Conservation (phyloP, 257 asterid species). For the Capsicum baccatum region DNA sequence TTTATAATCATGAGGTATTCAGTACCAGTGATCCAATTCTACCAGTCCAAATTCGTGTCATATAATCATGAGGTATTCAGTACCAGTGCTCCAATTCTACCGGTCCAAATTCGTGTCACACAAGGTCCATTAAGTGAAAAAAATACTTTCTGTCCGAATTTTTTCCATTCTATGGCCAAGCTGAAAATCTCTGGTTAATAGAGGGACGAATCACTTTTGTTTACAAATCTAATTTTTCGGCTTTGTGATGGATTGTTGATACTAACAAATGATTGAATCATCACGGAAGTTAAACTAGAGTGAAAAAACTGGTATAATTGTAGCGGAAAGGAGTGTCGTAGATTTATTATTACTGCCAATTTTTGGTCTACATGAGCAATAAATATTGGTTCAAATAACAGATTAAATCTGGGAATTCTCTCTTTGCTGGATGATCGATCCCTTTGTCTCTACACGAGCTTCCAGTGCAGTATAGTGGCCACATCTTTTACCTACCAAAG, state of each 20-base stretch:
- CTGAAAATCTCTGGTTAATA: accelerated
- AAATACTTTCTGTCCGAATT: no score
- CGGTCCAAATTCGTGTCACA: not conserved
- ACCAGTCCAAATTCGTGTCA: not conserved
- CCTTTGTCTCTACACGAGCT: constrained; percentile 58
- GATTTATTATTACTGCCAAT: constrained; percentile 16
- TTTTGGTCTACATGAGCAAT: constrained; percentile 9
- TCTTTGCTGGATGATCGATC: constrained; percentile 46
- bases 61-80: not conserved
- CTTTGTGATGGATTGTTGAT: not conserved
- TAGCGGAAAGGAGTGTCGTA: not conserved
- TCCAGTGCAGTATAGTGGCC: constrained; percentile 77
- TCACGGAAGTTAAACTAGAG: not conserved
- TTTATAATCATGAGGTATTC: not conserved
- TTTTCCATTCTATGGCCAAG: not conserved
- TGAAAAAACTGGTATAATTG: not conserved
- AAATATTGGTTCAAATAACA: constrained; percentile 11
- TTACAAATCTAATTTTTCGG: not conserved
- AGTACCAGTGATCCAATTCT: not conserved
- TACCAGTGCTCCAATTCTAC: not conserved
- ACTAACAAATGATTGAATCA: not conserved
- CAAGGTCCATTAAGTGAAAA: no score
- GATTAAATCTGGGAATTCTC: constrained; percentile 14
- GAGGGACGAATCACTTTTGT: not conserved
- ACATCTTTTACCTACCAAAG: constrained; percentile 69